A percentile compares a stretch with the other conserved stretches of the same genome.
phyloP scores from a whole-genome alignment of 108 stramenopile species.

The Stephanodiscus minutulus region DNA sequence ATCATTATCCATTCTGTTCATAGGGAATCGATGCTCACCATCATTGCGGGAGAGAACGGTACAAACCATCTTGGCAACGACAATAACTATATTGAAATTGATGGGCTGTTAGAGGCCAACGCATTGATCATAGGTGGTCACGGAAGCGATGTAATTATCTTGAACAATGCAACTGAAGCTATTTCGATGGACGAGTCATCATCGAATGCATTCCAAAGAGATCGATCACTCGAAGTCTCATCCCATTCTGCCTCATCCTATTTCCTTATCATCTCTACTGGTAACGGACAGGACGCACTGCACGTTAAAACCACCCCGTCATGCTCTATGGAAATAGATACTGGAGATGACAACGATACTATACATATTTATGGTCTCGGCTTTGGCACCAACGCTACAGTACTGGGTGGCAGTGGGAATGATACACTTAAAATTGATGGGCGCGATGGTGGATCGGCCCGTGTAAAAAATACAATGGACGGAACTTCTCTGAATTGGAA shows the following conservation, averaged over 20 bases:
- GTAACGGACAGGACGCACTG: background rate
- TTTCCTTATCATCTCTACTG: slow-evolving; percentile 9
- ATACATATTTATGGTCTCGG: slow-evolving; percentile 21
- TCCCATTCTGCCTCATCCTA: background rate
- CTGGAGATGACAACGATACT: slow-evolving; percentile 3
- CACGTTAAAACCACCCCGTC: background rate
- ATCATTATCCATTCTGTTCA: slow-evolving; percentile 1
- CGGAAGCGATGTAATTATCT: slow-evolving; percentile 7
- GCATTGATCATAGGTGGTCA: slow-evolving; percentile 5
- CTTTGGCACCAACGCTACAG: slow-evolving; percentile 21
- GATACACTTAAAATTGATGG: slow-evolving; percentile 40
- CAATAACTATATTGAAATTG: background rate
- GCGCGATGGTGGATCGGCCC: background rate
- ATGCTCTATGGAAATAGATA: too few relatives aligned
- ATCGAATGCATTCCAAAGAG: background rate
- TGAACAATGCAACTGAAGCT: slow-evolving; percentile 14
- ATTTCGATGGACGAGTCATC: too few relatives aligned
- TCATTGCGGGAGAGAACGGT: slow-evolving; percentile 5
- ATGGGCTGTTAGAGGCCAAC: background rate
- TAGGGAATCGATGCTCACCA: background rate
- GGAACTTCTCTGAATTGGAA: slow-evolving; percentile 29
- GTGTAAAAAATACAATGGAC: slow-evolving; percentile 29
- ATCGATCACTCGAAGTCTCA: too few relatives aligned
- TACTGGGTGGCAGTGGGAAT: slow-evolving; percentile 28
- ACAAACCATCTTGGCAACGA: background rate